These are phyloP conservation scores for Coniosporium apollinis DNA, from an alignment of 495 filamentous ascomycete species.

Conservation along the genomic window DNA sequence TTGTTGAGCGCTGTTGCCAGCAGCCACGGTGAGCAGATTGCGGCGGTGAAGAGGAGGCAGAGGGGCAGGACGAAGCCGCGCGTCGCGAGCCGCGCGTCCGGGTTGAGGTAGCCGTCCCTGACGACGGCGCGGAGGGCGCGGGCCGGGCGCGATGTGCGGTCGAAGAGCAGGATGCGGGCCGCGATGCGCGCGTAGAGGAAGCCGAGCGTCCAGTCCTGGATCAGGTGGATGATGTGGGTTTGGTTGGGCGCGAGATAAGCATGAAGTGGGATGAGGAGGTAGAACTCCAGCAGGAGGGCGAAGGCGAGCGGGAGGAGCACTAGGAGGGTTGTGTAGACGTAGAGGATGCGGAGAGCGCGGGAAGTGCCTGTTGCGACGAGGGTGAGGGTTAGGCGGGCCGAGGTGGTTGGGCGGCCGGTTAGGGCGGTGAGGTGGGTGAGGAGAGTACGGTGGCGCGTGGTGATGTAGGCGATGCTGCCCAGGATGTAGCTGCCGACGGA, in stretches of 20 bases:
- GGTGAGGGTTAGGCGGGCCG: too few relatives aligned
- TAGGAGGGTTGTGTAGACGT: constrained; percentile 53
- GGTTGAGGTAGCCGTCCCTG: constrained; percentile 63
- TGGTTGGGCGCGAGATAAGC: constrained; percentile 34
- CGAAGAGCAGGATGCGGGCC: constrained; percentile 49
- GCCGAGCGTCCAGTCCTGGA: constrained; percentile 89
- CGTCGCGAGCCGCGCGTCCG: constrained; percentile 62
- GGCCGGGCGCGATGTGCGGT: constrained; percentile 48
- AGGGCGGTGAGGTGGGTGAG: constrained; percentile 7
- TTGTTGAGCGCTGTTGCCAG: constrained; percentile 31
- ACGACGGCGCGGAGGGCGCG: constrained; percentile 58
- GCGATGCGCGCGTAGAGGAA: constrained; percentile 81
- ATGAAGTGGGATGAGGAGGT: constrained; percentile 74
- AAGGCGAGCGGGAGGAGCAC: constrained; percentile 71
- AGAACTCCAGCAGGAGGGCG: constrained; percentile 70
- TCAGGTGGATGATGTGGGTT: constrained; percentile 62
- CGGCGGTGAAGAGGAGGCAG: constrained; percentile 35
- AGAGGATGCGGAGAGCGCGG: constrained; percentile 34
- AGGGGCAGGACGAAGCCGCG: constrained; percentile 67
- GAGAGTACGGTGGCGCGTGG: too few relatives aligned
- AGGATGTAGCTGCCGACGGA: constrained; percentile 71
- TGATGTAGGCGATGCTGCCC: constrained; percentile 44
- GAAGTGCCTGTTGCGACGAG: too few relatives aligned
- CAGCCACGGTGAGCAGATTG: constrained; percentile 41
- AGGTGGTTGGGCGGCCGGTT: too few relatives aligned